Percentiles rank a stretch among this genome's conserved stretches.
Conservation (phyloP, 2,329 filamentous ascomycete genomes). For the Aspergillus floridensis region DNA sequence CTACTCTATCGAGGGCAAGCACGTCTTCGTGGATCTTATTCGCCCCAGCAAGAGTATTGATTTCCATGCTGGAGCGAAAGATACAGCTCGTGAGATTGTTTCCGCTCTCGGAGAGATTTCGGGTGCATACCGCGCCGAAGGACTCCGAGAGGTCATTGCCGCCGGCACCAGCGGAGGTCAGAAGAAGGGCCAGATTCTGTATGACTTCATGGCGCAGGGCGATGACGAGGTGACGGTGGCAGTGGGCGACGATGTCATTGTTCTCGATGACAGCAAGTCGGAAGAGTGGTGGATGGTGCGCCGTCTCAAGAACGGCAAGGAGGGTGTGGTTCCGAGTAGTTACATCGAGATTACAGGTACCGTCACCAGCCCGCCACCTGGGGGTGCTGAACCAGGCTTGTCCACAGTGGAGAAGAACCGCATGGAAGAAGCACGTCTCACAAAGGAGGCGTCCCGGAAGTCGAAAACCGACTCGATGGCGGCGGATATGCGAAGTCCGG, state of each 20-base stretch:
- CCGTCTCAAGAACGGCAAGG: conserved; percentile 83
- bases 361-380: conserved; percentile 51
- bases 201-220: conserved; percentile 95
- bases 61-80: conserved; percentile 95
- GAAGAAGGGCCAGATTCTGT: conserved; percentile 83
- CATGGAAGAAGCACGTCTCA: conserved; percentile 77
- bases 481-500: conserved; percentile 55
- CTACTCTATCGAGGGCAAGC: conserved; percentile 96
- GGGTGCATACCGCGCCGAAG: conserved; percentile 78
- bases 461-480: conserved; percentile 55
- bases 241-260: conserved; percentile 82
- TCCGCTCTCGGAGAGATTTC: conserved; percentile 82
- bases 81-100: conserved; percentile 93
- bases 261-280: conserved; percentile 86
- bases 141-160: conserved; percentile 76
- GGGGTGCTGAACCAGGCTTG: conserved; percentile 57
- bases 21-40: conserved; percentile 92
- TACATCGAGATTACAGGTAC: conserved; percentile 86
- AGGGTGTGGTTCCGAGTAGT: conserved; percentile 94
- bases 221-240: conserved; percentile 94
- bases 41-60: conserved; percentile 91
- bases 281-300: conserved; percentile 99
- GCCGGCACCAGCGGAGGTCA: conserved; percentile 67
- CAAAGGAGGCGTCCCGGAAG: conserved; percentile 71
- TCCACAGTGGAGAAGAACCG: conserved; percentile 75